Evolutionary conservation across 768 basidiomycete species (phyloP).

Genomic region (Podaxis pistillaris): DNA sequence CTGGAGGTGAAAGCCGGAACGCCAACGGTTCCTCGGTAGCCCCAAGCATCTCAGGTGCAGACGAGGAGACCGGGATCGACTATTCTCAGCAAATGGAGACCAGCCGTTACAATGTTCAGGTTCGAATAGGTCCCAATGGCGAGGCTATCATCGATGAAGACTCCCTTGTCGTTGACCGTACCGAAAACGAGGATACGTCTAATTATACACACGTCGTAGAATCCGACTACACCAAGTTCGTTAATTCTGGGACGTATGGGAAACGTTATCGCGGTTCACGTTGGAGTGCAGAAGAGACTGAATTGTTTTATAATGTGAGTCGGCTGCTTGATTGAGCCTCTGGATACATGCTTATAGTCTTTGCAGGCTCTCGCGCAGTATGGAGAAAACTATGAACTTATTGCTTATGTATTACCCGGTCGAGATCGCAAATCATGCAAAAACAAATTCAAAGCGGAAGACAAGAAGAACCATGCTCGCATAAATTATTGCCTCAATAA

Average conservation of each 20-base stretch:
- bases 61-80: constrained; percentile 63
- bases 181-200: constrained; percentile 63
- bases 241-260: constrained; percentile 80
- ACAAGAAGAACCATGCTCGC: constrained; percentile 73
- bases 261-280: constrained; percentile 79
- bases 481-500: constrained; percentile 77
- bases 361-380: constrained; percentile 85
- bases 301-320: constrained; percentile 80
- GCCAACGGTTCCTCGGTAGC: not conserved
- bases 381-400: constrained; percentile 91
- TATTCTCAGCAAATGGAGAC: constrained; percentile 63
- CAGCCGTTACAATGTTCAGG: constrained; percentile 80
- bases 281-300: constrained; percentile 90
- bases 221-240: constrained; percentile 80
- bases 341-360: constrained; percentile 14
- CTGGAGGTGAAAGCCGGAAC: constrained; percentile 17
- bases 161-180: constrained; percentile 76
- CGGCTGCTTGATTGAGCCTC: not conserved
- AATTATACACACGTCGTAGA: constrained; percentile 79
- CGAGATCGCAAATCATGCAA: constrained; percentile 89
- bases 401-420: constrained; percentile 80
- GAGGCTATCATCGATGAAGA: constrained; percentile 87
- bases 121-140: constrained; percentile 84
- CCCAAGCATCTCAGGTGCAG: constrained; percentile 20
- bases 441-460: constrained; percentile 91